These are phyloP conservation scores for Botryobasidium botryosum DNA, from an alignment of 768 basidiomycete species.

Conservation along the genomic window DNA sequence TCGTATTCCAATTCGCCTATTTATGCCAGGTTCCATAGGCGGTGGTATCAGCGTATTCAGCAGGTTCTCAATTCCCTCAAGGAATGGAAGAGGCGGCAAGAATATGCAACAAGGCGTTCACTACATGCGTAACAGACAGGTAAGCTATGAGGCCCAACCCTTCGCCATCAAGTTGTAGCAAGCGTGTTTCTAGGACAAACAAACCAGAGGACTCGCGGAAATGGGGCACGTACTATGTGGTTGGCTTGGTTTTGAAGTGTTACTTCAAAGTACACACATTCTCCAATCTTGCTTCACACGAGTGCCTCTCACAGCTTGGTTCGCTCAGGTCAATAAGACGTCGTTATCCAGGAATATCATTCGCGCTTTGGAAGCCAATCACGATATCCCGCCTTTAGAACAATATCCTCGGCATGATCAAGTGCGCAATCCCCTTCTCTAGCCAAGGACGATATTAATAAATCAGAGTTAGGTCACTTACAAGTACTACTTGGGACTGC, in stretches of 20 bases:
- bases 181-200: slow-evolving; percentile 32
- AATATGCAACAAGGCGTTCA: slow-evolving; percentile 77
- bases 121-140: slow-evolving; percentile 76
- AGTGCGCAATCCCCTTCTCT: slow-evolving; percentile 24
- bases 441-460: slow-evolving; percentile 11
- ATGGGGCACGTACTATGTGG: slow-evolving; percentile 88
- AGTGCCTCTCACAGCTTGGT: neutral
- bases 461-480: slow-evolving; percentile 56
- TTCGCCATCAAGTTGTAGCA: slow-evolving; percentile 1
- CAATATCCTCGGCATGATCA: slow-evolving; percentile 75
- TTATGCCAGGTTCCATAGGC: neutral
- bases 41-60: neutral
- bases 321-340: slow-evolving; percentile 65
- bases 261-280: slow-evolving; percentile 78
- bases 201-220: slow-evolving; percentile 58
- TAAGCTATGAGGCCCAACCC: slow-evolving; percentile 22
- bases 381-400: slow-evolving; percentile 63
- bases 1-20: neutral
- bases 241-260: slow-evolving; percentile 76
- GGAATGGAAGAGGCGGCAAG: slow-evolving; percentile 77
- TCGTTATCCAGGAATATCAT: slow-evolving; percentile 84
- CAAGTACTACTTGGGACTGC: slow-evolving; percentile 87
- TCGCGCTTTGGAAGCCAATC: slow-evolving; percentile 69
- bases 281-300: neutral
- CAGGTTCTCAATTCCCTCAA: slow-evolving; percentile 28